Evolutionary conservation across 108 stramenopile species (phyloP), one percentile per base, ranked within the genome.

Genomic region (Chaetoceros muelleri): DNA sequence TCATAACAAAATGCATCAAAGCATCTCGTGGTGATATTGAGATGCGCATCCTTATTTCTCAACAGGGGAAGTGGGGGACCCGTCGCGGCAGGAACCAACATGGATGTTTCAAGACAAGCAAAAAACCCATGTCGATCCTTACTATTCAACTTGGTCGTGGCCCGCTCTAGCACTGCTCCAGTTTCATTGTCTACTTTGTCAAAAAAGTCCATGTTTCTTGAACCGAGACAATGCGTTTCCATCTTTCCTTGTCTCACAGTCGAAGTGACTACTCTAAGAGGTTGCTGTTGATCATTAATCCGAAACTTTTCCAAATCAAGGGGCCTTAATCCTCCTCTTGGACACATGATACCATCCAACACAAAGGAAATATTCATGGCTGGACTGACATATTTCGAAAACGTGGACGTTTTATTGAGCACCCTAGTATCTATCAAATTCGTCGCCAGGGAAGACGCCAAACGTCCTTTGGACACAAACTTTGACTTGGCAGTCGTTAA

Each of bases 1-100:
- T 90, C 87, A 53, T 81, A 85, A 53, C 81, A 82, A 69, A 90
- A 90, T 24, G 87, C 84, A 74, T 90, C 87, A 59, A 82, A 90
- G 46, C 55, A 63, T 21, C 30, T 17, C 8, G 40, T 62, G 10
- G 22, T 0, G 0, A 24, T 17, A 20, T 60, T 30, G 3, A 60
- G 47, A 54, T 65, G 57, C 0, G 60, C 46, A 8, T 57, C 34
- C n/a, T 54, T 53, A 23, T 57, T 58, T 60, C 67, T 62, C 53
- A 73, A 44, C 69, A 90, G 45, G 8, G 53, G 51, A 44, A 81
- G 58, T 5, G 87, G 87, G 10, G 75, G 64, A 3, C 87, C 84
- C 22, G 83, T 82, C 24, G 80, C 87, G 48, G 79, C 87, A 1
- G 87, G 87, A n/a, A 90, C 87, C n/a, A 72, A 76, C 87, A 90